These are phyloP conservation scores for Mimosa pudica DNA, from an alignment of 306 rosid genomes.

Conservation along the genomic window DNA sequence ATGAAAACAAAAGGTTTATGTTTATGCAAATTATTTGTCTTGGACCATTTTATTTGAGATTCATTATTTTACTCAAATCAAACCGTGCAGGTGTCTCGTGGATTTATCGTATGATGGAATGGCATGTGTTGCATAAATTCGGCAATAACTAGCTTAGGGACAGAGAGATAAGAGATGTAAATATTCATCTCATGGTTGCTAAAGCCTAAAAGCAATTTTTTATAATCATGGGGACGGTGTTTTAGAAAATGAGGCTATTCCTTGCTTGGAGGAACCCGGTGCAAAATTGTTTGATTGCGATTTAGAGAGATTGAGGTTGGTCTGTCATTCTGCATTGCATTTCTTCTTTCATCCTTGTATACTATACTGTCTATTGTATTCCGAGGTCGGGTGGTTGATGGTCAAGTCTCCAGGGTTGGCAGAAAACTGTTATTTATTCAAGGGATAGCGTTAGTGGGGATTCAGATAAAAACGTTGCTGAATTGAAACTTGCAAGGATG, in stretches of 20 bases:
- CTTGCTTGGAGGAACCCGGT: neutral
- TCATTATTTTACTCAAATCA: constrained; percentile 16
- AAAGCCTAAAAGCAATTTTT: constrained; percentile 10
- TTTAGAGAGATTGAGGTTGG: neutral
- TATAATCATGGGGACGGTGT: constrained; percentile 24
- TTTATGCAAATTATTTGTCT: constrained; percentile 3
- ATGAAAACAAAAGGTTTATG: constrained; percentile 1
- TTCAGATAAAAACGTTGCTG: neutral
- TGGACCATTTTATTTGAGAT: constrained; percentile 3
- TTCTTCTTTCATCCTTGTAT: neutral
- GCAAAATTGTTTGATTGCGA: constrained; percentile 16
- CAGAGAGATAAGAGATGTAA: neutral
- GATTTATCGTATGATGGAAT: constrained; percentile 13
- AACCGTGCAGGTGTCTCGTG: constrained; percentile 29
- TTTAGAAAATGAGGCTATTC: constrained; percentile 32
- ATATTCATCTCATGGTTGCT: constrained; percentile 15
- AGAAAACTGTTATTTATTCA: neutral
- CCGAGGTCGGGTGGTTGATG: neutral
- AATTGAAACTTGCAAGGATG: neutral
- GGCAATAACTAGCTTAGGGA: constrained; percentile 3
- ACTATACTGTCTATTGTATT: neutral
- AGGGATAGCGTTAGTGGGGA: neutral
- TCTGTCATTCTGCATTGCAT: neutral
- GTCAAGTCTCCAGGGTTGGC: neutral
- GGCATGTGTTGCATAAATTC: constrained; percentile 2